Evolutionary conservation across 768 basidiomycete genomes (phyloP).

Genomic region (Xerocomus spinulosus): DNA sequence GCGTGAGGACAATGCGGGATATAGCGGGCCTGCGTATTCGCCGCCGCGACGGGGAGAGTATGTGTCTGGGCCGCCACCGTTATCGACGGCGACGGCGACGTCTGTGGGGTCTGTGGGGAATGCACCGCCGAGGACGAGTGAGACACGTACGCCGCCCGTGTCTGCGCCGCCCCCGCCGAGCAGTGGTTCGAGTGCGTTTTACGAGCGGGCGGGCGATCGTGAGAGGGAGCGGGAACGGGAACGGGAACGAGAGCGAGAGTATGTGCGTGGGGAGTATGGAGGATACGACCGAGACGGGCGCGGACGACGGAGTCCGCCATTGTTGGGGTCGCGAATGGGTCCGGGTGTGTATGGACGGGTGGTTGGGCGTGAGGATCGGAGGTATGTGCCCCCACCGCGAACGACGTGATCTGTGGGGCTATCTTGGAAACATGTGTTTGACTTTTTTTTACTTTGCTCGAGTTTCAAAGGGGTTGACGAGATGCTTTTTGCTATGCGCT

Average conservation of each 20-base stretch:
- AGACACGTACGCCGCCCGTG: constrained; percentile 25
- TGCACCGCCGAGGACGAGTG: constrained; percentile 5
- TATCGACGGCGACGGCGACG: constrained; percentile 12
- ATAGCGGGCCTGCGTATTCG: constrained; percentile 23
- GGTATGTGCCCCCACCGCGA: background rate
- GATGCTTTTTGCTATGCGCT: too few relatives aligned
- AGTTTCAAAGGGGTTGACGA: too few relatives aligned
- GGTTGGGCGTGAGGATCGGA: background rate
- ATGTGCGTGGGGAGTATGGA: background rate
- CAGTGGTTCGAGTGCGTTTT: constrained; percentile 31
- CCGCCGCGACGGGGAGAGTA: constrained; percentile 29
- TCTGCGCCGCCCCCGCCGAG: too few relatives aligned
- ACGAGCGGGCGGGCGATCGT: constrained; percentile 24
- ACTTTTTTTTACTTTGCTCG: background rate
- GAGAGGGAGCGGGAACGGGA: constrained; percentile 8
- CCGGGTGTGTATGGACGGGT: background rate
- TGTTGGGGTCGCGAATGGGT: background rate
- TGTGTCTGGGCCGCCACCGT: constrained; percentile 17
- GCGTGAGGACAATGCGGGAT: constrained; percentile 38
- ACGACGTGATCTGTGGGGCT: background rate
- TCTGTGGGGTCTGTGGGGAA: constrained; percentile 3
- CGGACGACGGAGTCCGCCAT: background rate
- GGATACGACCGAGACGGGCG: background rate
- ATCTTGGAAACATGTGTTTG: background rate
- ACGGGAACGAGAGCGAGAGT: too few relatives aligned